Evolutionary conservation across 1,284 basidiomycete genomes (phyloP).

Genomic region (Papiliotrema laurentii): DNA sequence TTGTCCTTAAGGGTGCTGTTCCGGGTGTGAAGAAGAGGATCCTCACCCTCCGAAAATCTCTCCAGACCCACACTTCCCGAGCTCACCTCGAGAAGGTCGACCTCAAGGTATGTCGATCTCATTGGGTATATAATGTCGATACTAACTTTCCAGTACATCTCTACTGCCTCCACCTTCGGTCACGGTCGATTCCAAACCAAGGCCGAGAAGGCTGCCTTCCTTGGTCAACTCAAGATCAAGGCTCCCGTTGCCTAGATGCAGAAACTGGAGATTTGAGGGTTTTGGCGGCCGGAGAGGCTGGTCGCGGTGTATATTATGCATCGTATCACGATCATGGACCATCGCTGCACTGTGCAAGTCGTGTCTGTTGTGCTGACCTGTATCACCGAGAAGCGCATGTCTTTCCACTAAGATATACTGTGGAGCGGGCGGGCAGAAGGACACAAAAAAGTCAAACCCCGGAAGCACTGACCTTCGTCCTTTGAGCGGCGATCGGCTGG

Average conservation of each 20-base stretch:
- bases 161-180: slow-evolving; percentile 79
- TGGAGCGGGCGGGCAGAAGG: too few relatives aligned
- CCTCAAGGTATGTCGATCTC: slow-evolving; percentile 72
- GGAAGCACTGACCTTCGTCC: too few relatives aligned
- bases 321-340: too few relatives aligned
- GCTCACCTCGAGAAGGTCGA: slow-evolving; percentile 73
- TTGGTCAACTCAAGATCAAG: slow-evolving; percentile 60
- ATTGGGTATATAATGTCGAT: neutral
- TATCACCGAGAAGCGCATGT: too few relatives aligned
- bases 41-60: slow-evolving; percentile 39
- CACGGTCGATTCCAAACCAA: slow-evolving; percentile 70
- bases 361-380: too few relatives aligned
- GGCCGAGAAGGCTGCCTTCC: slow-evolving; percentile 92
- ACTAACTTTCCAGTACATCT: slow-evolving; percentile 60
- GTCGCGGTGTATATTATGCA: too few relatives aligned
- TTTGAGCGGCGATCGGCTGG: too few relatives aligned
- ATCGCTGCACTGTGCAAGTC: too few relatives aligned
- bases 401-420: too few relatives aligned
- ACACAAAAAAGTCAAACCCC: too few relatives aligned
- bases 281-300: too few relatives aligned
- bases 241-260: slow-evolving; percentile 13
- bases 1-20: slow-evolving; percentile 91
- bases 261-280: too few relatives aligned
- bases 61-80: slow-evolving; percentile 51
- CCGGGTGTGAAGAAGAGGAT: slow-evolving; percentile 98